These are phyloP conservation scores for Betula pendula DNA, from an alignment of 306 rosid species.

Conservation along the genomic window DNA sequence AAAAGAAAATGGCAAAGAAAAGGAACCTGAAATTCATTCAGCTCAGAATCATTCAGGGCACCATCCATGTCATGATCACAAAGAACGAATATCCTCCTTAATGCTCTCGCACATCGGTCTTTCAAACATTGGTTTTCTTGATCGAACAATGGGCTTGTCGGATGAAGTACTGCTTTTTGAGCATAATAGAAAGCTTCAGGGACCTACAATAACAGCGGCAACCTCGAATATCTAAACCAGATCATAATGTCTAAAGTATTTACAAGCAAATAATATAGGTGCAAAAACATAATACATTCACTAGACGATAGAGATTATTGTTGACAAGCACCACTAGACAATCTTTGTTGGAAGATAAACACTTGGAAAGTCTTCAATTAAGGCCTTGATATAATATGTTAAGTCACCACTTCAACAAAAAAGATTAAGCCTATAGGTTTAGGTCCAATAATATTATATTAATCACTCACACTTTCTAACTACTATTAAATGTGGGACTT, in stretches of 20 bases:
- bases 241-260: not conserved
- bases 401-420: no score
- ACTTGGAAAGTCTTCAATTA: no score
- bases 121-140: conserved; percentile 59
- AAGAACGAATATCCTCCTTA: conserved; percentile 82
- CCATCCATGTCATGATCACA: conserved; percentile 93
- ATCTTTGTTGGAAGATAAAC: not conserved
- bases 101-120: conserved; percentile 71
- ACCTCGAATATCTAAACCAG: conserved; percentile 5
- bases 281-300: not conserved
- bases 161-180: conserved; percentile 90
- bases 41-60: conserved; percentile 80
- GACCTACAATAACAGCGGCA: conserved; percentile 46
- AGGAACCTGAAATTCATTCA: conserved; percentile 88
- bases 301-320: not conserved
- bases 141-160: conserved; percentile 79
- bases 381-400: no score
- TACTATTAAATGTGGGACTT: no score
- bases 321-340: not conserved
- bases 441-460: no score
- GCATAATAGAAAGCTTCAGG: conserved; percentile 91
- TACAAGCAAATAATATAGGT: not conserved
- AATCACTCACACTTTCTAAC: no score
- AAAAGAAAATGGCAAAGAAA: conserved; percentile 10
- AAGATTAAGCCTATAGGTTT: no score